Evolutionary conservation across 1,284 basidiomycete genomes (phyloP).

Genomic region (Cryptococcus neoformans): DNA sequence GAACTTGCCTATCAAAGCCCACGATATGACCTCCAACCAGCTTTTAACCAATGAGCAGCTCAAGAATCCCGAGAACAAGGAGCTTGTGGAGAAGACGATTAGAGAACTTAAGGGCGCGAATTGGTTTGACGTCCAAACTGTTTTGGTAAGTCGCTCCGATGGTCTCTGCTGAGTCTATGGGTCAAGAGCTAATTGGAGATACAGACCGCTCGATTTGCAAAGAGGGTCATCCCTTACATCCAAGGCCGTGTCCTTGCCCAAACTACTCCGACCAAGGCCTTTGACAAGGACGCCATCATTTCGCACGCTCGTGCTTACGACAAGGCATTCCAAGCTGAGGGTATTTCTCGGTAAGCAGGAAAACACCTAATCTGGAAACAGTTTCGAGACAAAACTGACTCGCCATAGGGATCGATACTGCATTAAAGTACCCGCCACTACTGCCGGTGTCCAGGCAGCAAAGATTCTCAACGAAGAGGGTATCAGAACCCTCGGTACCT

Average conservation of each 20-base stretch:
- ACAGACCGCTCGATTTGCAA: conserved; percentile 23
- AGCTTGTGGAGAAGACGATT: conserved; percentile 26
- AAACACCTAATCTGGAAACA: no score
- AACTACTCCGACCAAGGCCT: conserved; percentile 17
- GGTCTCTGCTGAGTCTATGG: background rate
- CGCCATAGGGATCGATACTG: conserved; percentile 31
- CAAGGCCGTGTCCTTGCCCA: conserved; percentile 27
- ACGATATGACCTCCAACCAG: conserved; percentile 40
- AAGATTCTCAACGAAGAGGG: conserved; percentile 26
- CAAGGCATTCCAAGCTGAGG: conserved; percentile 22
- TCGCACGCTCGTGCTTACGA: conserved; percentile 21
- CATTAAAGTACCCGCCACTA: conserved; percentile 46
- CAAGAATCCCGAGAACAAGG: conserved; percentile 27
- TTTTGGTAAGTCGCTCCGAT: conserved; percentile 21
- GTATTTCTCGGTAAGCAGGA: conserved; percentile 19
- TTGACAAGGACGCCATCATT: conserved; percentile 22
- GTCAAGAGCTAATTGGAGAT: background rate
- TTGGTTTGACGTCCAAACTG: conserved; percentile 29
- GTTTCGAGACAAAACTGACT: background rate
- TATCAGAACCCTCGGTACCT: conserved; percentile 42
- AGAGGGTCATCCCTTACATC: conserved; percentile 18
- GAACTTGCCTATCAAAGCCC: conserved; percentile 27
- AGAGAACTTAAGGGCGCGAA: conserved; percentile 20
- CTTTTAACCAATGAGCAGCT: conserved; percentile 27
- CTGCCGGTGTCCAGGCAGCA: conserved; percentile 41